Base-by-base conservation (phyloP, 2,329 filamentous ascomycete genomes). In the Cordyceps cicadae region DNA sequence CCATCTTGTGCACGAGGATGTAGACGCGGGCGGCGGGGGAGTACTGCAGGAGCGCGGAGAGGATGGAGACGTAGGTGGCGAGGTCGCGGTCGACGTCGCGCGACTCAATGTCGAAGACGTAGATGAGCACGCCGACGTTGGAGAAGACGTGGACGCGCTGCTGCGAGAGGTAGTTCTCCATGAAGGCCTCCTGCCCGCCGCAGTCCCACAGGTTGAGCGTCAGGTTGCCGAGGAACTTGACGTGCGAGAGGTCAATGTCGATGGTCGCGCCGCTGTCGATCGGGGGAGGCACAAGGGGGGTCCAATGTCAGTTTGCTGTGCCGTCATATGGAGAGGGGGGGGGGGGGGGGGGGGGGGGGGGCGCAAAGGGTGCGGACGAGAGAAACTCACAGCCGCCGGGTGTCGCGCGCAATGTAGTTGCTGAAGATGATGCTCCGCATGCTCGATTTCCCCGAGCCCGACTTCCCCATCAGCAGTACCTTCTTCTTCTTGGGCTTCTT, bases 361-460 rank as follows among this genome's bases (percentile, higher is more conserved):
- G 19, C 2, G 24, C 24, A 24, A 24, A 24, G 24, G 24, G 24
- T 24, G 4, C 9, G 45, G 45, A 26, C n/a, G 14, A 32, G 19
- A 11, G 34, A 17, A 17, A 72, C 80, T 72, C 69, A 83, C 81
- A 99, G 79, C 62, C 94, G 81, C 45, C 94, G 84, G 7, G 96
- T 96, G 74, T 99, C 94, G 71, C 95, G 92, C 61, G 94, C 94
- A 66, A 97, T 92, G 73, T 97, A 97, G 76, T 97, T 97, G 79
- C 90, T 96, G 77, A 99, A 99, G 73, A 99, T 97, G 71, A 99
- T 97, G 70, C 89, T 94, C 65, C 94, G 85, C 94, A 99, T 99
- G 61, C 92, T 97, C 48, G 92, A 97, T 77, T 99, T 99, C 60
- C 94, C 94, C 0, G 93, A 96, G 59, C 94, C 94, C 64, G 90